Evolutionary conservation across 1,139 yeast species (phyloP), one percentile per base, ranked within the genome.

Genomic region (Zygosaccharomyces sapae): DNA sequence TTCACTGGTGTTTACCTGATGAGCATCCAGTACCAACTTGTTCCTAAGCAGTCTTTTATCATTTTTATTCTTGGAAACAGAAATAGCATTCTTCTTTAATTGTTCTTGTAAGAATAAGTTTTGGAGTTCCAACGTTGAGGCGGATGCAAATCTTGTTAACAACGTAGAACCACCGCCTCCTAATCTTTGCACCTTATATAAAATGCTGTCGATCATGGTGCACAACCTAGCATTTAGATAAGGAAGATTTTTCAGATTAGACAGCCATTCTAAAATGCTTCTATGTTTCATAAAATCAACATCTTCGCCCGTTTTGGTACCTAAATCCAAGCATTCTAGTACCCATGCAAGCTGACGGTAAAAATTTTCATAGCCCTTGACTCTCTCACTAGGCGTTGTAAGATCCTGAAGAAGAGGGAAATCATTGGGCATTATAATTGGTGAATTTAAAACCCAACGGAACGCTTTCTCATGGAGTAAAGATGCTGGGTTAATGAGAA

Each of bases 401-500:
- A 85, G 73, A 3, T 75, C 66, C 36, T 72, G 73, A 61, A 72
- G 79, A 47, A 89, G 63, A 2, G 97, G 96, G 29, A 89, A 64
- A 34, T 86, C 92, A 49, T 70, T 71, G 0, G 69, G 55, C 50
- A 75, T 74, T 38, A 86, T 66, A 5, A 70, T 69, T 7, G 74
- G 73, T 18, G 65, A 61, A 43, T 66, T 67, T 30, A 84, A 68
- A 7, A 85, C 71, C 70, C 78, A 84, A 55, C 81, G 74, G 58
- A 74, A 79, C 0, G 80, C 77, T 52, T 79, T 78, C 53, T 87
- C 95, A 62, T 84, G 86, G 39, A 90, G 60, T 70, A 76, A 63
- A 78, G 94, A n/a, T 77, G 82, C 0, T 89, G 96, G 62, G 79
- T 81, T 61, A 6, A 74, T 63, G 48, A 86, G 63, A 1, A 86